Evolutionary conservation across 805 yeast genomes (phyloP).

Genomic region (Barnettozyma sp.): DNA sequence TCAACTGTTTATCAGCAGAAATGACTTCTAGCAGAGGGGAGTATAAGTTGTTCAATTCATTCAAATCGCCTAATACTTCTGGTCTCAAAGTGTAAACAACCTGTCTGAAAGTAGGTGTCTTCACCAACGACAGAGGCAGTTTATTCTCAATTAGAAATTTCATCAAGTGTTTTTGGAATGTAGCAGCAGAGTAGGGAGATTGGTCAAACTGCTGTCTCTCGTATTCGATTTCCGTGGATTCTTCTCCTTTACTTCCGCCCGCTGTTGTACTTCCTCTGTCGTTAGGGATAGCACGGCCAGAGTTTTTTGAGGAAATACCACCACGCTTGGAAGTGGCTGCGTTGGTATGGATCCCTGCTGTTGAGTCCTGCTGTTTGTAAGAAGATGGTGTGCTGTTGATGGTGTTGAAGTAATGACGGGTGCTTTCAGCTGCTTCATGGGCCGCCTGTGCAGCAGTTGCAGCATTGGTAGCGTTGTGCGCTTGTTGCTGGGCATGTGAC

Average conservation of each 20-base stretch:
- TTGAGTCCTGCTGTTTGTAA: slow-evolving; percentile 13
- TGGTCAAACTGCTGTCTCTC: slow-evolving; percentile 29
- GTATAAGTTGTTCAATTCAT: slow-evolving; percentile 40
- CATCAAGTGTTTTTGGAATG: slow-evolving; percentile 45
- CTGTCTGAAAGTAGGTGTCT: slow-evolving; percentile 45
- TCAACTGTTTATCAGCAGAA: slow-evolving; percentile 3
- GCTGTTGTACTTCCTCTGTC: slow-evolving; percentile 1
- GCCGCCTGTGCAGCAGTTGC: slow-evolving; percentile 1
- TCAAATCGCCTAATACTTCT: slow-evolving; percentile 39
- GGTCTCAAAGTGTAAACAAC: slow-evolving; percentile 44
- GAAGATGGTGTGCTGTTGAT: slow-evolving; percentile 12
- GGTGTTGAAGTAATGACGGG: slow-evolving; percentile 30
- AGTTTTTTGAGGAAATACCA: neutral
- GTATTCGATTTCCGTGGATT: no score
- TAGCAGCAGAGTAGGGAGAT: slow-evolving; percentile 37
- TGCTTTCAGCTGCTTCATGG: slow-evolving; percentile 19
- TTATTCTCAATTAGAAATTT: slow-evolving; percentile 47
- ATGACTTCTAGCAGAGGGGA: slow-evolving; percentile 39
- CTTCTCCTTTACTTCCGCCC: no score
- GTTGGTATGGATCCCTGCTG: no score
- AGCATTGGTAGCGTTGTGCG: neutral
- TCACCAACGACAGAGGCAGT: slow-evolving; percentile 40
- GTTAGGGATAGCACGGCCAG: slow-evolving; percentile 2
- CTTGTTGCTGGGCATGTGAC: neutral
- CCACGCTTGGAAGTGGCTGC: no score